Evolutionary conservation across 116 monocot species (phyloP).

Genomic region (Cymodocea nodosa): DNA sequence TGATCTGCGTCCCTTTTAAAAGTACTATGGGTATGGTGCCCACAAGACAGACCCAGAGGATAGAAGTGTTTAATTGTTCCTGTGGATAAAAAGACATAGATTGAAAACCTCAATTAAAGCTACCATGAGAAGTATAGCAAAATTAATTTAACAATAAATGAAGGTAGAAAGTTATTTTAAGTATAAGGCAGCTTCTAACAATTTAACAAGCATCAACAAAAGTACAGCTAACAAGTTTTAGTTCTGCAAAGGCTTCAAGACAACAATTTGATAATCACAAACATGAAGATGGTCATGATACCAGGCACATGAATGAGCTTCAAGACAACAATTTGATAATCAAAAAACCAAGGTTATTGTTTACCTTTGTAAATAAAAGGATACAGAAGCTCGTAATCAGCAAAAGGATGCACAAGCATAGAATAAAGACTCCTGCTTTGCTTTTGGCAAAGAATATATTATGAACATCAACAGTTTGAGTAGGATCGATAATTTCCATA

Average conservation of each 20-base stretch:
- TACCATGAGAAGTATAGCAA: too few species aligned
- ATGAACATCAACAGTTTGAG: slow-evolving; percentile 30
- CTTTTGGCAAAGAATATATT: slow-evolving; percentile 28
- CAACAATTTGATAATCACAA: too few species aligned
- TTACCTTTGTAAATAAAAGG: slow-evolving; percentile 23
- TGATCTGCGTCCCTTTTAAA: background rate
- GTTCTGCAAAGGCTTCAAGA: too few species aligned
- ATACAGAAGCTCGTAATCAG: slow-evolving; percentile 9
- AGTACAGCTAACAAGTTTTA: too few species aligned
- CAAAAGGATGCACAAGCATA: slow-evolving; percentile 11
- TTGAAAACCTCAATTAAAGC: background rate
- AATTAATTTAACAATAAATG: too few species aligned
- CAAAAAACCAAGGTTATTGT: background rate
- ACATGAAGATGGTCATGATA: background rate
- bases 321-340: background rate
- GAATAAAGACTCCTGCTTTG: slow-evolving; percentile 5
- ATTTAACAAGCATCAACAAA: too few species aligned
- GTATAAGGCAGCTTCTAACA: too few species aligned
- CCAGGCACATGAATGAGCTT: background rate
- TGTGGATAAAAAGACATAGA: background rate
- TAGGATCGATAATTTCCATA: background rate
- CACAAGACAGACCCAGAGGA: background rate
- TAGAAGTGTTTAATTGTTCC: background rate
- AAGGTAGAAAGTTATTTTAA: too few species aligned
- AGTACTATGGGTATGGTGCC: background rate